Evolutionary conservation across 2,329 filamentous ascomycete species (phyloP).

Genomic region (Curvularia sp.): DNA sequence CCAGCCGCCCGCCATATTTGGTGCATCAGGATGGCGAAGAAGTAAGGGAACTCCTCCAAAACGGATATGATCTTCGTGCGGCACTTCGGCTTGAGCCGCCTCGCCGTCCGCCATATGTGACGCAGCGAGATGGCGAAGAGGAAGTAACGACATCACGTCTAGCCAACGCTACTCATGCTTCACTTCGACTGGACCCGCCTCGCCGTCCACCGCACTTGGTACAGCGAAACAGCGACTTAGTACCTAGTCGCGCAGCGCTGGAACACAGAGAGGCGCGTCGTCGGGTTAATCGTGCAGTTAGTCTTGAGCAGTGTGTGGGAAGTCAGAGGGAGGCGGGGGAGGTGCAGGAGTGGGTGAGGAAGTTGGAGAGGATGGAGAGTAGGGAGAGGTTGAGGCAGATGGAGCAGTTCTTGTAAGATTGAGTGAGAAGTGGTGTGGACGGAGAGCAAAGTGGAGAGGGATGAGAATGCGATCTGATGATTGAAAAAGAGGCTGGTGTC

Average conservation of each 20-base stretch:
- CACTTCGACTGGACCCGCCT: not conserved
- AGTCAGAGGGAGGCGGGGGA: conserved; percentile 2
- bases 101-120: too few species aligned
- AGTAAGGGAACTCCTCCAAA: too few species aligned
- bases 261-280: not conserved
- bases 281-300: not conserved
- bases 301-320: too few species aligned
- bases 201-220: not conserved
- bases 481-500: not conserved
- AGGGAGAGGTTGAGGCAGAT: conserved; percentile 17
- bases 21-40: too few species aligned
- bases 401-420: not conserved
- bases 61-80: not conserved
- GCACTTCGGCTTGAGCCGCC: not conserved
- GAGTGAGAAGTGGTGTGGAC: too few species aligned
- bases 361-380: conserved; percentile 20
- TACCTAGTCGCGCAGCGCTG: not conserved
- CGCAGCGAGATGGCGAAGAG: not conserved
- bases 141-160: not conserved
- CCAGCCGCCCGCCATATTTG: too few species aligned
- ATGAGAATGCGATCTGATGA: not conserved
- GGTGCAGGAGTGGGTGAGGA: conserved; percentile 16
- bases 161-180: not conserved
- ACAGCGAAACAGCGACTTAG: not conserved
- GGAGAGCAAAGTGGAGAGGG: too few species aligned